These are phyloP conservation scores for Ceratobasidium sp. DNA, from an alignment of 1,284 basidiomycete species.

Conservation along the genomic window DNA sequence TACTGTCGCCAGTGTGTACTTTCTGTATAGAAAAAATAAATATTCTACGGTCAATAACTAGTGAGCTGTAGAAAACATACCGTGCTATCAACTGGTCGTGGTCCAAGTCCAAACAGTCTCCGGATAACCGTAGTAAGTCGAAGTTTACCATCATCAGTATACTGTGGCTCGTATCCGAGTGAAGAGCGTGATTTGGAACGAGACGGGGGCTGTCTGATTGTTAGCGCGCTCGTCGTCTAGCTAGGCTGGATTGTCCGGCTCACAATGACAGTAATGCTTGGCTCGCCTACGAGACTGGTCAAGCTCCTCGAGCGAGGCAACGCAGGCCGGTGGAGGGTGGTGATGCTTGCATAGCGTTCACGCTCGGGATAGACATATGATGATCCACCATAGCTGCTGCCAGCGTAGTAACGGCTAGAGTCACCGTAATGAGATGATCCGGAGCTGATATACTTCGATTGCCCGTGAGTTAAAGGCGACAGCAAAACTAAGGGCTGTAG, in stretches of 20 bases:
- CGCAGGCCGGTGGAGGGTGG: slow-evolving; percentile 25
- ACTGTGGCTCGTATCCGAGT: slow-evolving; percentile 29
- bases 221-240: not conserved
- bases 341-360: slow-evolving; percentile 31
- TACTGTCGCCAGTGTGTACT: slow-evolving; percentile 23
- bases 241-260: not conserved
- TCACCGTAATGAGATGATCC: slow-evolving; percentile 22
- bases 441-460: slow-evolving; percentile 33
- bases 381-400: slow-evolving; percentile 32
- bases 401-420: slow-evolving; percentile 27
- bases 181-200: slow-evolving; percentile 9
- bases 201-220: slow-evolving; percentile 15
- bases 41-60: not conserved
- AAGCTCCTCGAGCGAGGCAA: slow-evolving; percentile 27
- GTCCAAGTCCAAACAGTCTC: slow-evolving; percentile 27
- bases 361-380: slow-evolving; percentile 33
- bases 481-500: not conserved
- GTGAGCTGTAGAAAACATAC: not conserved
- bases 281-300: slow-evolving; percentile 26
- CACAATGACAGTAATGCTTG: slow-evolving; percentile 31
- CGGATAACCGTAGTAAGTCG: slow-evolving; percentile 16
- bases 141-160: slow-evolving; percentile 29
- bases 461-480: not conserved
- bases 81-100: slow-evolving; percentile 5
- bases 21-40: not conserved